Base-by-base conservation (phyloP, 1,284 basidiomycete genomes). In the Entoloma clypeatum region DNA sequence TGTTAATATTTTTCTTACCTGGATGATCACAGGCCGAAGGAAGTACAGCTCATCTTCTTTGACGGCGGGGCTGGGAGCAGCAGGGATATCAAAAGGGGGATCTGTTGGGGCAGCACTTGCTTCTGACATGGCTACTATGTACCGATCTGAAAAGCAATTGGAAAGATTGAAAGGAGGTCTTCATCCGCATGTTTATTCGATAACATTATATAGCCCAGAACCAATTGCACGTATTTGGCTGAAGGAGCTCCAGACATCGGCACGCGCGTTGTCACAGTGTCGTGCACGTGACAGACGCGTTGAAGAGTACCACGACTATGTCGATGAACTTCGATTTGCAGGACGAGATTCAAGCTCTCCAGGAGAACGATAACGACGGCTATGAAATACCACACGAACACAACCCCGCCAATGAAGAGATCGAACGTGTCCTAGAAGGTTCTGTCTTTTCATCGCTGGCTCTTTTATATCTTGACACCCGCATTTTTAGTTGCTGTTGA, bases 331-430 rank as follows among this genome's bases (percentile, higher is more conserved):
- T 90, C 63, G 84, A 86, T 54, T 75, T 92, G 7, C 82, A 83
- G 60, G 86, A 88, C 51, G 81, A 88, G 61, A 65, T 86, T 3
- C 77, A 83, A 47, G 67, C 73, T 23, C 67, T 88, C 13, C 72
- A 74, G 44, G 79, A 86, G 49, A 57, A 73, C 0, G 68, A 71
- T 2, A 67, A 66, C n/a, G n/a, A n/a, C n/a, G n/a, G n/a, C 33
- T 86, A 87, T 54, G 63, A 69, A 11, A 81, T 90, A 48, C 64
- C 70, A 17, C 63, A 80, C 48, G 86, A 88, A 57, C 69, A 78
- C 48, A 81, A 87, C 51, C 67, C 86, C 22, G 50, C 53, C 10
- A 52, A 53, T 17, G 68, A 68, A 44, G 63, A 70, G 38, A 58
- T 64, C 1, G 62, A 60, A 30, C 52, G 51, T 18, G 47, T 72